Percentiles rank a stretch among this genome's conserved stretches.
Conservation (phyloP, 2,329 filamentous ascomycete genomes). For the Botrytis cinerea region DNA sequence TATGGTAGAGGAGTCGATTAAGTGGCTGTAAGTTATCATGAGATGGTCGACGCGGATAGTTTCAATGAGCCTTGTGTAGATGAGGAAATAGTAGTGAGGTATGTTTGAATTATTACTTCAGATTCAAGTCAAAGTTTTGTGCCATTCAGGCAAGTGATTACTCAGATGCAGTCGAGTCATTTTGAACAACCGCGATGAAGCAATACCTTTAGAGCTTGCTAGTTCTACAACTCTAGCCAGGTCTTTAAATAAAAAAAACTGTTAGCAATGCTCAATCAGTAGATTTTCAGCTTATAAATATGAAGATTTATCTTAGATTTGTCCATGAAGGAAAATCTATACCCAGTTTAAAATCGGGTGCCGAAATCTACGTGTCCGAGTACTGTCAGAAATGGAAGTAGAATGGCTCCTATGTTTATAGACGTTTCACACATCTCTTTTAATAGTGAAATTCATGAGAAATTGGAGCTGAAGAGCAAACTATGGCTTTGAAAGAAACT, state of each 20-base stretch:
- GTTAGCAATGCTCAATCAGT: neutral
- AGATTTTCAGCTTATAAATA: neutral
- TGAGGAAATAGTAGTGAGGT: neutral
- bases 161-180: fast-evolving
- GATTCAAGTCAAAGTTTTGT: neutral
- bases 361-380: neutral
- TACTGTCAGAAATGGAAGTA: neutral
- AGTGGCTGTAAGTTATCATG: neutral
- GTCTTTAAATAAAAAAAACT: neutral
- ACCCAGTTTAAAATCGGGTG: fast-evolving
- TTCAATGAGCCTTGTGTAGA: neutral
- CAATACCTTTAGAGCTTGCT: neutral
- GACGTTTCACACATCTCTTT: neutral
- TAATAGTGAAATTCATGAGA: fast-evolving
- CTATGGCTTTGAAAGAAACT: neutral
- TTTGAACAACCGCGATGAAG: neutral
- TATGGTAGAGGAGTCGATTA: neutral
- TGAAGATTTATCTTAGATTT: neutral
- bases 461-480: neutral
- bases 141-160: neutral
- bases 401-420: neutral
- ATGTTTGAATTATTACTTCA: no score
- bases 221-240: neutral
- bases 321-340: neutral
- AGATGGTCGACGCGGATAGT: neutral